Evolutionary conservation across 257 asterid species (phyloP), one percentile per base, ranked within the genome.

Genomic region (Lycium barbarum): DNA sequence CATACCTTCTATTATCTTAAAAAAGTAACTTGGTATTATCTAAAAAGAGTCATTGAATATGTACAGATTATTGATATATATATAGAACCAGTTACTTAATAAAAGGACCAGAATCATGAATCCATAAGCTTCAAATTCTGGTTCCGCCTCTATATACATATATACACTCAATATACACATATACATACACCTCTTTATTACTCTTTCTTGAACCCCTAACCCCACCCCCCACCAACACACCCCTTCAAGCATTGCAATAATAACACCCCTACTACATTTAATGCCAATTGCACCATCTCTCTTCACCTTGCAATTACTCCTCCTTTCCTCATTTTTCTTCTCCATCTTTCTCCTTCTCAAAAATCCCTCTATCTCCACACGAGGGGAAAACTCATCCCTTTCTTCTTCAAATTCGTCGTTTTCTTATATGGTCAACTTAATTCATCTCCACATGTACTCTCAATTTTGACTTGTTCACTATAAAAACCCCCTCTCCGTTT

Each of bases 301-400:
- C 53, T 82, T 81, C 51, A 54, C 83, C 74, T 66, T 57, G 85
- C 88, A 85, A 85, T 85, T 57, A 85, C 80, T 85, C 85, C 85
- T 13, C 53, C 58, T 11, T 82, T 70, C 54, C 35, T 72, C 53
- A 80, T 70, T 38, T 43, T 22, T 67, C 59, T 80, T 59, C 74
- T 63, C 76, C 67, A 73, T 47, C 83, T 40, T 22, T 82, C 58
- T 65, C 57, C 35, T 43, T 49, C 66, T 66, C 70, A 40, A 47
- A 26, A 45, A 26, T 66, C 2, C 38, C 80, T 20, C 3, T 6
- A 5, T 36, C 11, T 36, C 51, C 55, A 43, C 79, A 43, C 14
- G 57, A 36, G 22, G 15, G 81, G 8, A 59, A 17, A 40, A 18
- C 68, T 6, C 61, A 40, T 18, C 6, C 57, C 15, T 84, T 68